These are phyloP conservation scores for Termitomyces sp. DNA, from an alignment of 768 basidiomycete species.

Conservation along the genomic window DNA sequence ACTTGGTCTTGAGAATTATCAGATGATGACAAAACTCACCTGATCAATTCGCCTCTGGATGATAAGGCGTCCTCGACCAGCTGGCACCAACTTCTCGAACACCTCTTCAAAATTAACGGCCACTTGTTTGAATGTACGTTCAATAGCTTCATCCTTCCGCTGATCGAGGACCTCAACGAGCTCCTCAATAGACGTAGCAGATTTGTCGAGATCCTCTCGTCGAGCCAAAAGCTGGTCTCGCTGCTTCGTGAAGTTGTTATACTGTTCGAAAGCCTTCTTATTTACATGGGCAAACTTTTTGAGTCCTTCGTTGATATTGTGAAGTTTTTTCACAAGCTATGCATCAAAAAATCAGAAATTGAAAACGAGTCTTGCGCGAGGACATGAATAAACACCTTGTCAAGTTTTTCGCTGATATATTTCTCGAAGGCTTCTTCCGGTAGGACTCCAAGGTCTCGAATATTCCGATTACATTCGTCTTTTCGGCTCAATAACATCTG, in stretches of 20 bases:
- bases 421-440: conserved; percentile 98
- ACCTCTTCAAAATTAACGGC: conserved; percentile 96
- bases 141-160: conserved; percentile 97
- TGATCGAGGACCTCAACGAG: conserved; percentile 92
- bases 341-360: conserved; percentile 2
- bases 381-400: conserved; percentile 52
- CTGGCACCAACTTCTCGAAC: conserved; percentile 93
- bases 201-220: conserved; percentile 87
- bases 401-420: conserved; percentile 83
- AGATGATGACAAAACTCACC: conserved; percentile 30
- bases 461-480: conserved; percentile 93
- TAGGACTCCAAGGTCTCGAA: conserved; percentile 91
- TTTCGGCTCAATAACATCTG: conserved; percentile 80
- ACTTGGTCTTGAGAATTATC: neutral
- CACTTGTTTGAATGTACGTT: conserved; percentile 97
- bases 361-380: neutral
- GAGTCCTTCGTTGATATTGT: conserved; percentile 84
- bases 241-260: conserved; percentile 96
- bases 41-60: conserved; percentile 91
- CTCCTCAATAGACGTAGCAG: conserved; percentile 85
- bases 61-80: conserved; percentile 84
- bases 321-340: conserved; percentile 91
- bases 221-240: conserved; percentile 85
- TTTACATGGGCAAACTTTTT: conserved; percentile 99
- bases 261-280: conserved; percentile 99